Conservation (phyloP, 2,329 filamentous ascomycete species). For the Beauveria sp. region DNA sequence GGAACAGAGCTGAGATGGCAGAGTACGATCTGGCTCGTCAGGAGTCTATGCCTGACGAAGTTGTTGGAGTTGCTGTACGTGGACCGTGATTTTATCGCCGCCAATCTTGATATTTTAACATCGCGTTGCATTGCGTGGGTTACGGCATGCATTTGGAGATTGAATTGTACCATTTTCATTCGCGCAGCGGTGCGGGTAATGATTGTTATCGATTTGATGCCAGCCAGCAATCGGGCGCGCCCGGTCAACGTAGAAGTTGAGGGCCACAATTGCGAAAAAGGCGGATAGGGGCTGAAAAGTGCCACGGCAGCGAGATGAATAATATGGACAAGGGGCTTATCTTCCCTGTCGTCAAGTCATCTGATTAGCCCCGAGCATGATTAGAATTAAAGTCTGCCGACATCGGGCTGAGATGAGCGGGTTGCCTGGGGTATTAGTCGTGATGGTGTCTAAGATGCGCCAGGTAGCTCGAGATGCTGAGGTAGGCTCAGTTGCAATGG, state of each 20-base stretch:
- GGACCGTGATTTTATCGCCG: neutral
- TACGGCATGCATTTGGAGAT: neutral
- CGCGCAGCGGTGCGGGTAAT: neutral
- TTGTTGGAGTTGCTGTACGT: neutral
- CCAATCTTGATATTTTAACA: conserved; percentile 2
- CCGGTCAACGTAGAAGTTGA: neutral
- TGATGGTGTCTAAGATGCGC: neutral
- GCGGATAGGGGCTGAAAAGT: neutral
- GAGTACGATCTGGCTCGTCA: too few relatives aligned
- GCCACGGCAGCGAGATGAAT: neutral
- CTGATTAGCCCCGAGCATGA: neutral
- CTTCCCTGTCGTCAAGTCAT: neutral
- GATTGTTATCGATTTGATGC: too few relatives aligned
- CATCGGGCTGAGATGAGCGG: neutral
- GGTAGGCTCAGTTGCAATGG: neutral
- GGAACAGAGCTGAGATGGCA: conserved; percentile 21
- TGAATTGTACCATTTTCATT: neutral
- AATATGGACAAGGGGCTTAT: neutral
- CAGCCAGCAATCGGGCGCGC: too few relatives aligned
- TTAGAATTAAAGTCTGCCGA: neutral
- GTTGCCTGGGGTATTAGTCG: neutral
- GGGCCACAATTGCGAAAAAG: neutral
- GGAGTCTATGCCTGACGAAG: too few relatives aligned
- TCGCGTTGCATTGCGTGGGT: conserved; percentile 8
- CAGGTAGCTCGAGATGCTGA: too few relatives aligned